A percentile compares a stretch with the other conserved stretches of the same genome.
phyloP scores from a whole-genome alignment of 106 monocot genomes.

The Cymbidium sinense region DNA sequence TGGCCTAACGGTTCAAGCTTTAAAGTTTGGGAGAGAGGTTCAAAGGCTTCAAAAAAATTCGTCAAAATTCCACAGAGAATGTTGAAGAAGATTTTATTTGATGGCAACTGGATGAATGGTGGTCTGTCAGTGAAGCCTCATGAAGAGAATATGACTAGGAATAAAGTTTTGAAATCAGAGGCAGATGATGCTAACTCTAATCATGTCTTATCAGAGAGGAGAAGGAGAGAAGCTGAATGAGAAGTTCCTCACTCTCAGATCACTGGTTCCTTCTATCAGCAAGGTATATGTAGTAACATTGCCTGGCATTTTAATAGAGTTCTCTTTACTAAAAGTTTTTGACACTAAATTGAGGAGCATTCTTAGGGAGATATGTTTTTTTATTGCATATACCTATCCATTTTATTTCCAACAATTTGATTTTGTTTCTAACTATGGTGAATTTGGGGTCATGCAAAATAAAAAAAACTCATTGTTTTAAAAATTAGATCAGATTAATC shows the following conservation, averaged over 20 bases:
- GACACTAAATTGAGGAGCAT: too few species aligned
- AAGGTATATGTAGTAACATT: constrained; percentile 37
- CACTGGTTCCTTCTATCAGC: constrained; percentile 63
- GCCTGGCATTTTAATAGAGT: too few species aligned
- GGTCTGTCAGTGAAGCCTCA: neutral
- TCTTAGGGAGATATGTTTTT: too few species aligned
- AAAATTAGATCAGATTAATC: too few species aligned
- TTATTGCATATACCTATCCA: too few species aligned
- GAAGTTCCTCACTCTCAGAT: constrained; percentile 63
- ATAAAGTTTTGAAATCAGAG: constrained; percentile 21
- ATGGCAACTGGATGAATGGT: constrained; percentile 24
- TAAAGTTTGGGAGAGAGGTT: constrained; percentile 27
- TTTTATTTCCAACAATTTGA: too few species aligned
- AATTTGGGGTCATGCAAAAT: too few species aligned
- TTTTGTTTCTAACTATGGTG: too few species aligned
- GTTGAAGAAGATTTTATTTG: constrained; percentile 54
- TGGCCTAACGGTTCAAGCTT: constrained; percentile 42
- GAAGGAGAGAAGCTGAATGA: constrained; percentile 77
- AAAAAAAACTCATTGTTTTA: too few species aligned
- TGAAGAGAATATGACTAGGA: constrained; percentile 17
- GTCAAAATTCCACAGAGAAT: constrained; percentile 33
- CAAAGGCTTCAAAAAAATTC: neutral
- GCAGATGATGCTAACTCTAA: constrained; percentile 29
- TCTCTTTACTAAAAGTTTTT: too few species aligned
- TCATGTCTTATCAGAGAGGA: constrained; percentile 56